Conservation (phyloP, 2,329 filamentous ascomycete genomes). For the Colletotrichum chlorophyti region DNA sequence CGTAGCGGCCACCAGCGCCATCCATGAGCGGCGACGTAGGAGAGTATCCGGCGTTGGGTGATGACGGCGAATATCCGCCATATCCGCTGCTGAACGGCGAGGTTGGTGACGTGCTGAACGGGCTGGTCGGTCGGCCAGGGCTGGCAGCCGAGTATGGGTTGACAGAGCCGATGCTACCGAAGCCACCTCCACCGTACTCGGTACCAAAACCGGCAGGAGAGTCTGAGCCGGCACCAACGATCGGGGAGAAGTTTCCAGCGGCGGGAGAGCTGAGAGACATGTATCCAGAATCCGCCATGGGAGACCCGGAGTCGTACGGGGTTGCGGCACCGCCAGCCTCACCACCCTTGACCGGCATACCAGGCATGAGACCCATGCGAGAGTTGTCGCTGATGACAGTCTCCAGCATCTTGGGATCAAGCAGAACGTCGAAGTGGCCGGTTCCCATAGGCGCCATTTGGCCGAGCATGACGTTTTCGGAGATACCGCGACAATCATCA, state of each 20-base stretch:
- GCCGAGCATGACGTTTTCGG: conserved; percentile 97
- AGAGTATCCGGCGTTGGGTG: conserved; percentile 76
- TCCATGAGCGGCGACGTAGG: conserved; percentile 75
- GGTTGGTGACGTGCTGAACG: conserved; percentile 75
- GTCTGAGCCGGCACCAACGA: conserved; percentile 77
- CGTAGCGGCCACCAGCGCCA: conserved; percentile 58
- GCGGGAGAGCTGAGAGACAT: conserved; percentile 66
- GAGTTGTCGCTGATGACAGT: conserved; percentile 94
- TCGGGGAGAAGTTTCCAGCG: conserved; percentile 76
- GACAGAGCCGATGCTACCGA: conserved; percentile 56
- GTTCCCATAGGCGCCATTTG: conserved; percentile 98
- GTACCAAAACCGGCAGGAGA: conserved; percentile 70
- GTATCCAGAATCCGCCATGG: conserved; percentile 75
- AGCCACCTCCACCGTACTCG: conserved; percentile 58
- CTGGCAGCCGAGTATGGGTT: conserved; percentile 74
- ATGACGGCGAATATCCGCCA: conserved; percentile 77
- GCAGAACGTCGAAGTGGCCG: conserved; percentile 90
- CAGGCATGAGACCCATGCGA: conserved; percentile 81
- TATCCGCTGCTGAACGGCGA: conserved; percentile 66
- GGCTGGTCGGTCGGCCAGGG: conserved; percentile 70
- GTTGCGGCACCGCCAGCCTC: conserved; percentile 86
- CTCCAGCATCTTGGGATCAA: conserved; percentile 95
- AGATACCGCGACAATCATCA: conserved; percentile 97
- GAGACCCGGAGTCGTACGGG: conserved; percentile 89
- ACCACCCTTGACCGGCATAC: conserved; percentile 77